These are phyloP conservation scores for Oenanthe javanica DNA, from an alignment of 140 eudicot species.

Conservation along the genomic window DNA sequence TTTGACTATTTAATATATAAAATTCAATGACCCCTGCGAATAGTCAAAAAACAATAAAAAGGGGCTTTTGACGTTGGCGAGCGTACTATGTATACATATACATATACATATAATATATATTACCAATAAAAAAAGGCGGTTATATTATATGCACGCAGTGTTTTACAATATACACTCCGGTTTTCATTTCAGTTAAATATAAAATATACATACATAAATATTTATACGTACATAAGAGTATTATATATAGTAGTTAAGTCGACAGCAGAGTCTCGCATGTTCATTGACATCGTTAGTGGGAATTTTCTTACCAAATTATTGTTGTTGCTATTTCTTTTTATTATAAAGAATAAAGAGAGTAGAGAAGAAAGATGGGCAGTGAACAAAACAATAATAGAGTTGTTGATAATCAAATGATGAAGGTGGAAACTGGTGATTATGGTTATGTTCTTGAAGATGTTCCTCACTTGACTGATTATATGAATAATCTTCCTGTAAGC, in stretches of 20 bases:
- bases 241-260: neutral
- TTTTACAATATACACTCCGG: neutral
- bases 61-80: too few species aligned
- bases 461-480: slow-evolving; percentile 85
- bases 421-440: slow-evolving; percentile 53
- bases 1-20: too few species aligned
- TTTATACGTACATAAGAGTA: too few species aligned
- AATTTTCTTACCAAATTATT: neutral
- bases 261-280: neutral
- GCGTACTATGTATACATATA: too few species aligned
- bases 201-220: neutral
- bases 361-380: neutral
- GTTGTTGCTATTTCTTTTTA: too few species aligned
- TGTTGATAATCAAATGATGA: slow-evolving; percentile 28
- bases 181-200: neutral
- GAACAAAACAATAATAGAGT: slow-evolving; percentile 14
- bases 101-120: neutral
- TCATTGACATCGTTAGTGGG: neutral
- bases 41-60: too few species aligned
- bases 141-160: neutral
- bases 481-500: slow-evolving; percentile 64
- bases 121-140: neutral
- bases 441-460: slow-evolving; percentile 97
- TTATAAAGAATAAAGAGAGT: neutral
- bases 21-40: too few species aligned